Percentiles rank a stretch among this genome's conserved stretches.
Conservation (phyloP, 352 stramenopile species). For the Phytophthora foliorum region DNA sequence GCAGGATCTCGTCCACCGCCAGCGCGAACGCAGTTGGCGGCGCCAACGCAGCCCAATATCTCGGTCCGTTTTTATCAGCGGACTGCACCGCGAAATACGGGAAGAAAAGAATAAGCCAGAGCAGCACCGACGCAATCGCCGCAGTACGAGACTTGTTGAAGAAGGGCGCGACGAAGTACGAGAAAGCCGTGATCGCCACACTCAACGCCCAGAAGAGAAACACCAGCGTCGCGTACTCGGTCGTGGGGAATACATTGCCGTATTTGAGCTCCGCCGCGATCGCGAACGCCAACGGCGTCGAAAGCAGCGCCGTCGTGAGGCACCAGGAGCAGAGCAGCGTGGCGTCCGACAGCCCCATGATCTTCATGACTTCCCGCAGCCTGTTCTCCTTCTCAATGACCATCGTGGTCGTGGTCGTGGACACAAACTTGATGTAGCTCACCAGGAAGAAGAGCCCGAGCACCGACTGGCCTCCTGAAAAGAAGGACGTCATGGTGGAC, state of each 20-base stretch:
- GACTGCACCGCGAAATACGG: slow-evolving; percentile 75
- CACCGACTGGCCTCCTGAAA: slow-evolving; percentile 66
- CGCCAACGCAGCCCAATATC: slow-evolving; percentile 64
- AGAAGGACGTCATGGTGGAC: slow-evolving; percentile 67
- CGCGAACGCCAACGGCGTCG: slow-evolving; percentile 58
- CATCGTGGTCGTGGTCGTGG: slow-evolving; percentile 73
- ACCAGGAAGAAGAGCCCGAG: slow-evolving; percentile 69
- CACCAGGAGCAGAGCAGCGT: slow-evolving; percentile 75
- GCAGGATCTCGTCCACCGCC: slow-evolving; percentile 67
- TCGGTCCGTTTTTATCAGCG: slow-evolving; percentile 40
- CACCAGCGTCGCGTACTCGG: slow-evolving; percentile 67
- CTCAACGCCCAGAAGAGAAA: slow-evolving; percentile 75
- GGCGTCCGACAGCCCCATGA: slow-evolving; percentile 78
- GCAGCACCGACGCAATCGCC: slow-evolving; percentile 66
- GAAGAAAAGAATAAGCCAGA: slow-evolving; percentile 84
- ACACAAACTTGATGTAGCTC: slow-evolving; percentile 77
- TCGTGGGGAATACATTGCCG: slow-evolving; percentile 70
- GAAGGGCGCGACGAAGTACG: slow-evolving; percentile 71
- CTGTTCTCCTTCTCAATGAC: slow-evolving; percentile 86
- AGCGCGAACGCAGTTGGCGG: slow-evolving; percentile 77
- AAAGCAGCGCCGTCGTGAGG: slow-evolving; percentile 57
- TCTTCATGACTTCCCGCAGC: slow-evolving; percentile 87
- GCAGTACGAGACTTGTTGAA: slow-evolving; percentile 79
- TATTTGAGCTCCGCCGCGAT: slow-evolving; percentile 69
- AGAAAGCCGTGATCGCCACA: slow-evolving; percentile 70